Percentiles rank a stretch among this genome's conserved stretches.
Conservation (phyloP, 306 rosid genomes). For the Prunus mongolica region DNA sequence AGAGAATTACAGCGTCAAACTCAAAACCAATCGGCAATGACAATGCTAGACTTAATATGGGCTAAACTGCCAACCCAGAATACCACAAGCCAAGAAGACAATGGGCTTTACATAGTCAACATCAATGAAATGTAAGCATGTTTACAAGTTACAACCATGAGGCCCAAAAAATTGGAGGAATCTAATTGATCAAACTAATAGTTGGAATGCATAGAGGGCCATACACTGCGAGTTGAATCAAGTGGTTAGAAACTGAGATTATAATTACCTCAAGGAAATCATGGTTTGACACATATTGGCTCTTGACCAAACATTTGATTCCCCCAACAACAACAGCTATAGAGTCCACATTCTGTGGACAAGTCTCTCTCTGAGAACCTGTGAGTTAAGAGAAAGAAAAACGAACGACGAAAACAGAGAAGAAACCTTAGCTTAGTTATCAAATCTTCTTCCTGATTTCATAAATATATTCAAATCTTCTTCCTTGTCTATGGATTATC, state of each 20-base stretch:
- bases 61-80: neutral
- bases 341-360: constrained; percentile 33
- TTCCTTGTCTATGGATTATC: neutral
- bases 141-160: neutral
- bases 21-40: neutral
- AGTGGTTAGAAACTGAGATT: neutral
- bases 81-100: neutral
- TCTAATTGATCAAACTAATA: neutral
- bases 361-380: constrained; percentile 43
- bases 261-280: constrained; percentile 79
- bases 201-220: neutral
- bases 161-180: neutral
- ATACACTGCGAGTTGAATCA: neutral
- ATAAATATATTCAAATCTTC: neutral
- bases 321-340: constrained; percentile 62
- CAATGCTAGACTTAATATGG: neutral
- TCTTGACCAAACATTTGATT: constrained; percentile 54
- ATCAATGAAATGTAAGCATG: neutral
- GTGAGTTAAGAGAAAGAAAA: constrained; percentile 19
- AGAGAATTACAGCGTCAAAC: neutral
- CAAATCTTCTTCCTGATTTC: neutral
- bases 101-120: neutral
- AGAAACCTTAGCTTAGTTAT: neutral
- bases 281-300: constrained; percentile 76
- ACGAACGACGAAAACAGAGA: neutral